These are phyloP conservation scores for Beauveria australis DNA, from an alignment of 2,329 filamentous ascomycete genomes.

Conservation along the genomic window DNA sequence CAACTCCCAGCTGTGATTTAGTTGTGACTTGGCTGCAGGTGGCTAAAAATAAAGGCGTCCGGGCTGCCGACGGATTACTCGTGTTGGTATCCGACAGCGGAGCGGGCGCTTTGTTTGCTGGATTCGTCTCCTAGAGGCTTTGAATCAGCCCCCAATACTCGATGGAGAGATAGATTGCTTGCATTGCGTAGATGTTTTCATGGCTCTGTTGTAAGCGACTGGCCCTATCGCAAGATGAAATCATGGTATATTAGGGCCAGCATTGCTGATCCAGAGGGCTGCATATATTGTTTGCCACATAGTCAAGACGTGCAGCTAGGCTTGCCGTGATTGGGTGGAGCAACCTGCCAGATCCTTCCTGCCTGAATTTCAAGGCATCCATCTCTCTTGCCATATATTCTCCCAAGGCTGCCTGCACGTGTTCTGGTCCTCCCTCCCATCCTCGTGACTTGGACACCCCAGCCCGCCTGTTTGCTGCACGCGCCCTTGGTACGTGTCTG, in stretches of 20 bases:
- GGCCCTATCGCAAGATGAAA: no score
- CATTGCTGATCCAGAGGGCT: neutral
- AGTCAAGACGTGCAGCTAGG: neutral
- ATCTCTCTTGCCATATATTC: constrained; percentile 24
- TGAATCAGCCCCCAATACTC: no score
- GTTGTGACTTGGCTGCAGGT: neutral
- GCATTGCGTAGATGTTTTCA: no score
- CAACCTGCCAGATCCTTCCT: neutral
- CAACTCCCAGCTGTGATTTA: neutral
- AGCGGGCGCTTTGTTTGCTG: neutral
- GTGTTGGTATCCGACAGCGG: neutral
- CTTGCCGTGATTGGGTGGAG: neutral
- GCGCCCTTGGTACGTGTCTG: neutral
- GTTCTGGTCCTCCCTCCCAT: constrained; percentile 26
- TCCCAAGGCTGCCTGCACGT: constrained; percentile 33
- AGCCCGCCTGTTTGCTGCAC: constrained; percentile 5
- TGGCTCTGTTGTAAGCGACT: no score
- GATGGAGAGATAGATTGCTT: no score
- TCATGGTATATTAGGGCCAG: neutral
- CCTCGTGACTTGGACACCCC: constrained; percentile 29
- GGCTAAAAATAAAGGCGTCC: neutral
- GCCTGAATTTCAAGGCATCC: neutral
- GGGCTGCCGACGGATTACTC: neutral
- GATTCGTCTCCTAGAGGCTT: neutral
- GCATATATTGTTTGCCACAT: neutral